Conservation (phyloP, 805 yeast species). For the Candida mattraensis region DNA sequence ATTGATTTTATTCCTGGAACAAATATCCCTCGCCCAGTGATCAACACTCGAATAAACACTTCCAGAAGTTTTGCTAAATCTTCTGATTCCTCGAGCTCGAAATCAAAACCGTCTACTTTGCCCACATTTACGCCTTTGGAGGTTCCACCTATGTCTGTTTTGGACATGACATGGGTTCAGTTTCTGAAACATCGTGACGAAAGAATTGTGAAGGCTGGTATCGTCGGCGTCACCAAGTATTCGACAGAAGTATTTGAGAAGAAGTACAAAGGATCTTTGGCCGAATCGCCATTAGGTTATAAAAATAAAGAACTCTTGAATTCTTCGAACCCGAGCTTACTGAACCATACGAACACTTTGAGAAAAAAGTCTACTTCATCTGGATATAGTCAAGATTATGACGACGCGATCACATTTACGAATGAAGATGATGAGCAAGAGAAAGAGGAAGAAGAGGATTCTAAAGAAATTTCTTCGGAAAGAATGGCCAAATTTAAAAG, state of each 20-base stretch:
- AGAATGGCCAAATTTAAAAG: conserved; percentile 29
- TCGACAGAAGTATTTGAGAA: conserved; percentile 53
- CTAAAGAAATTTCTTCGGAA: conserved; percentile 15
- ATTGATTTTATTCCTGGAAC: conserved; percentile 57
- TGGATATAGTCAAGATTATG: conserved; percentile 19
- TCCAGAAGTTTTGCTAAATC: conserved; percentile 18
- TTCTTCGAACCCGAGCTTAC: conserved; percentile 22
- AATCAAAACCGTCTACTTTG: conserved; percentile 14
- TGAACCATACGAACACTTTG: conserved; percentile 16
- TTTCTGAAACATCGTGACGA: conserved; percentile 57
- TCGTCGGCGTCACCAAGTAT: conserved; percentile 45
- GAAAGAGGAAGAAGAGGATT: conserved; percentile 17
- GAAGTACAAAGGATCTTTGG: conserved; percentile 54
- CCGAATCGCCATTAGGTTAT: conserved; percentile 59
- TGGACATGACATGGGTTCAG: conserved; percentile 60
- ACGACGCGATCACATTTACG: conserved; percentile 31
- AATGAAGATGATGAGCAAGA: conserved; percentile 19
- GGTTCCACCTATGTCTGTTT: conserved; percentile 46
- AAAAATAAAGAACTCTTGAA: conserved; percentile 36
- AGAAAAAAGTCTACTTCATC: conserved; percentile 13
- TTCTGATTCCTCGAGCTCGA: conserved; percentile 10
- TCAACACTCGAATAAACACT: conserved; percentile 36
- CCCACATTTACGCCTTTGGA: conserved; percentile 21
- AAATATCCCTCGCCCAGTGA: conserved; percentile 52
- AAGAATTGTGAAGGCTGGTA: conserved; percentile 57